These are phyloP conservation scores for Cochlearia excelsa DNA, from an alignment of 345 rosid species.

Conservation along the genomic window DNA sequence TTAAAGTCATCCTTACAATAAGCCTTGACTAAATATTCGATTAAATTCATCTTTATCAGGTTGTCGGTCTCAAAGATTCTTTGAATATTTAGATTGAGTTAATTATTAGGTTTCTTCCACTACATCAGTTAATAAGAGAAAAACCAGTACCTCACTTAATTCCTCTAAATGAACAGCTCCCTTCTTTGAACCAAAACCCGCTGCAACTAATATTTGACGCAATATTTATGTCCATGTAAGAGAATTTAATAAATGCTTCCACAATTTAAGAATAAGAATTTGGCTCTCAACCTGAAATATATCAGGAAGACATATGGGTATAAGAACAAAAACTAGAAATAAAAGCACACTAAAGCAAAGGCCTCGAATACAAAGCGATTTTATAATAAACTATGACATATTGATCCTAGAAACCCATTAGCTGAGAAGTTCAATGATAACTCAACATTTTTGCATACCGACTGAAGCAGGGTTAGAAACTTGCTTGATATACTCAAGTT, in stretches of 20 bases:
- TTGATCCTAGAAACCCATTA: slow-evolving; percentile 4
- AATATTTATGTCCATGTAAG: slow-evolving; percentile 90
- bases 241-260: slow-evolving; percentile 84
- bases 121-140: not conserved
- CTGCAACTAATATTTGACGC: slow-evolving; percentile 76
- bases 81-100: no score
- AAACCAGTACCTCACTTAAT: slow-evolving; percentile 58
- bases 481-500: slow-evolving; percentile 73
- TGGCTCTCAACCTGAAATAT: slow-evolving; percentile 68
- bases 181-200: slow-evolving; percentile 82
- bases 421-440: slow-evolving; percentile 6
- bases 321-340: slow-evolving; percentile 9
- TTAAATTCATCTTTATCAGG: no score
- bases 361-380: not conserved
- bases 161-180: slow-evolving; percentile 46
- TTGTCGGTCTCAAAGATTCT: no score
- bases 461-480: slow-evolving; percentile 84
- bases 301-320: not conserved
- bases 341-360: not conserved
- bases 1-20: no score
- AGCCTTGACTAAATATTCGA: no score
- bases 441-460: slow-evolving; percentile 53
- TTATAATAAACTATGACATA: not conserved
- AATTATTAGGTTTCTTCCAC: no score
- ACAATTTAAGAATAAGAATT: slow-evolving; percentile 55